These are phyloP conservation scores for Chloris gayana DNA, from an alignment of 176 grass and related monocot species.

Conservation along the genomic window DNA sequence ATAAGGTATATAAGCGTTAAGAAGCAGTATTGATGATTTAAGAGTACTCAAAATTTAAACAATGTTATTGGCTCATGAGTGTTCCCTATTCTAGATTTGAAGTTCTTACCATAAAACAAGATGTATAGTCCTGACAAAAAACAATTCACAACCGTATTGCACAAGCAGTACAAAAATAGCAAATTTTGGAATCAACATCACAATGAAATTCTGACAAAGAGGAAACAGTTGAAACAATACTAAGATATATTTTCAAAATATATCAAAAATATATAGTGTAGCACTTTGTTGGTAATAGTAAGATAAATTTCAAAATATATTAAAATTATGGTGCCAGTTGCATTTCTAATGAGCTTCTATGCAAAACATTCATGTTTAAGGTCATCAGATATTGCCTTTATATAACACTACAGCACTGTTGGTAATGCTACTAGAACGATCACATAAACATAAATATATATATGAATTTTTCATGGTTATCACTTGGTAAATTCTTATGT, in stretches of 20 bases:
- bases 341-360: neutral
- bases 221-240: neutral
- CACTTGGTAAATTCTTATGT: too few species aligned
- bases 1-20: neutral
- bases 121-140: too few species aligned
- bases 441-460: too few species aligned
- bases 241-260: neutral
- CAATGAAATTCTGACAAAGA: neutral
- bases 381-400: neutral
- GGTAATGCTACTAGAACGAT: neutral
- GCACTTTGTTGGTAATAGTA: too few species aligned
- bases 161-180: neutral
- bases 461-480: too few species aligned
- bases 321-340: neutral
- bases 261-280: neutral
- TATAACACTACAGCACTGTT: neutral
- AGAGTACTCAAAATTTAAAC: neutral
- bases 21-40: too few species aligned
- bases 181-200: neutral
- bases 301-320: neutral
- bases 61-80: neutral
- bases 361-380: neutral
- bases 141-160: too few species aligned
- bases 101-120: neutral
- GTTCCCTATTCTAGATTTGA: neutral